These are phyloP conservation scores for Stephania japonica DNA, from an alignment of 164 flowering plant genomes.

Conservation along the genomic window DNA sequence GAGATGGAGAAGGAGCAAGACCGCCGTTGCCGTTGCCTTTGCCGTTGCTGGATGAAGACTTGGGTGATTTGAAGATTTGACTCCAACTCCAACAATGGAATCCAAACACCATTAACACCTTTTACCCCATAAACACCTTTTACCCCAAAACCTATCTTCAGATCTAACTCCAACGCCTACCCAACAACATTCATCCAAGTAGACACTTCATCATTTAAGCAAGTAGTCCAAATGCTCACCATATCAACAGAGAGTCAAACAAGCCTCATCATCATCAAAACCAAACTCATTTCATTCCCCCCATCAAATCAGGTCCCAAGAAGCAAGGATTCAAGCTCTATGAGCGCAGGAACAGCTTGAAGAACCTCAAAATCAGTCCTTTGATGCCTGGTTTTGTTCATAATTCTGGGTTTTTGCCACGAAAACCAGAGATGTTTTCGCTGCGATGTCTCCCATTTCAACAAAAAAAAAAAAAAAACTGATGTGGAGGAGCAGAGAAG, in stretches of 20 bases:
- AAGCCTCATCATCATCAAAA: conserved; percentile 15
- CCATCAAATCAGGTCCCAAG: conserved; percentile 49
- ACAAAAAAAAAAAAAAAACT: no score
- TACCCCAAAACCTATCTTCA: conserved; percentile 50
- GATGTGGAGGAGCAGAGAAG: no score
- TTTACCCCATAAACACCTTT: no score
- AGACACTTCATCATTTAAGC: conserved; percentile 76
- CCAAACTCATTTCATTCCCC: conserved; percentile 34
- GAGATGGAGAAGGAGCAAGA: no score
- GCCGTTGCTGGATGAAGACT: no score
- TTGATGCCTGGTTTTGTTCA: conserved; percentile 25
- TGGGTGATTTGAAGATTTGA: no score
- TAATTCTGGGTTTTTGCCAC: conserved; percentile 38
- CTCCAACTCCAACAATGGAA: conserved; percentile 32
- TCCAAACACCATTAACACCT: conserved; percentile 42
- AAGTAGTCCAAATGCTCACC: conserved; percentile 92
- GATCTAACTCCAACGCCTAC: conserved; percentile 71
- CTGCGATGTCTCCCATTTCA: no score
- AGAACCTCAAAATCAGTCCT: conserved; percentile 75
- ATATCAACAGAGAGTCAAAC: conserved; percentile 54
- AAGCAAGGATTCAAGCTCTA: conserved; percentile 80
- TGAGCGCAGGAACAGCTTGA: conserved; percentile 65
- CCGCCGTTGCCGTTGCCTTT: no score
- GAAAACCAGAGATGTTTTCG: conserved; percentile 61
- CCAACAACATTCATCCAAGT: conserved; percentile 95